These are phyloP conservation scores for Nigrospora osmanthi DNA, from an alignment of 2,329 filamentous ascomycete genomes.

Conservation along the genomic window DNA sequence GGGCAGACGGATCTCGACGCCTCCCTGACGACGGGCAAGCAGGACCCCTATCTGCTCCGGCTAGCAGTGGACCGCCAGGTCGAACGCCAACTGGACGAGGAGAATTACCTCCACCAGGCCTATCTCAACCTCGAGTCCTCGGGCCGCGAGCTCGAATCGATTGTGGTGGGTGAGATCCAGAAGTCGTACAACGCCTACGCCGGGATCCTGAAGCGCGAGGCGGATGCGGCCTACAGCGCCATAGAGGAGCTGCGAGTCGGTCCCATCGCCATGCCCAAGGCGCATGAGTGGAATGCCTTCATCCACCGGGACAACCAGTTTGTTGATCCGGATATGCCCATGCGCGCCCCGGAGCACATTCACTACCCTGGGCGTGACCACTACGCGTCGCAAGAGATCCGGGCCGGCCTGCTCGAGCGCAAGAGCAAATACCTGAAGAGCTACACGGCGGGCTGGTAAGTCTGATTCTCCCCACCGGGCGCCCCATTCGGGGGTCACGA, in stretches of 20 bases:
- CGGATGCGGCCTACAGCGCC: slow-evolving; percentile 69
- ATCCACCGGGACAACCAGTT: slow-evolving; percentile 77
- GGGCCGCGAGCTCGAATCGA: slow-evolving; percentile 88
- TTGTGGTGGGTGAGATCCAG: slow-evolving; percentile 94
- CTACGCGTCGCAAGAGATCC: slow-evolving; percentile 72
- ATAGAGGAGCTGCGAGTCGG: slow-evolving; percentile 77
- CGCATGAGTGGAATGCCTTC: slow-evolving; percentile 83
- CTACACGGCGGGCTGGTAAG: slow-evolving; percentile 89
- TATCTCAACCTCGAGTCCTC: slow-evolving; percentile 93
- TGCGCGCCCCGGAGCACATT: slow-evolving; percentile 74
- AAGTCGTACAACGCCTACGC: slow-evolving; percentile 95
- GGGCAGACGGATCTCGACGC: slow-evolving; percentile 74
- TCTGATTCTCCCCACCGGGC: slow-evolving; percentile 6
- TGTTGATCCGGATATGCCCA: slow-evolving; percentile 73
- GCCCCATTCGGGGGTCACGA: background rate
- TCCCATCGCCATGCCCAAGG: slow-evolving; percentile 87
- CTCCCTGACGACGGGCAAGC: slow-evolving; percentile 69
- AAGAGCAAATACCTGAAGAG: slow-evolving; percentile 99
- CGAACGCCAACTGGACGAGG: slow-evolving; percentile 88
- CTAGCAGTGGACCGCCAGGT: slow-evolving; percentile 83
- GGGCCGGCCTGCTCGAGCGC: slow-evolving; percentile 85
- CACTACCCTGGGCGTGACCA: slow-evolving; percentile 88
- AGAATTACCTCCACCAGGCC: slow-evolving; percentile 95
- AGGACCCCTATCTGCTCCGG: slow-evolving; percentile 84
- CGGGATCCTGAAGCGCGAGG: slow-evolving; percentile 83